Base-by-base conservation (phyloP, 352 stramenopile genomes). In the Globisporangium orthogonon region DNA sequence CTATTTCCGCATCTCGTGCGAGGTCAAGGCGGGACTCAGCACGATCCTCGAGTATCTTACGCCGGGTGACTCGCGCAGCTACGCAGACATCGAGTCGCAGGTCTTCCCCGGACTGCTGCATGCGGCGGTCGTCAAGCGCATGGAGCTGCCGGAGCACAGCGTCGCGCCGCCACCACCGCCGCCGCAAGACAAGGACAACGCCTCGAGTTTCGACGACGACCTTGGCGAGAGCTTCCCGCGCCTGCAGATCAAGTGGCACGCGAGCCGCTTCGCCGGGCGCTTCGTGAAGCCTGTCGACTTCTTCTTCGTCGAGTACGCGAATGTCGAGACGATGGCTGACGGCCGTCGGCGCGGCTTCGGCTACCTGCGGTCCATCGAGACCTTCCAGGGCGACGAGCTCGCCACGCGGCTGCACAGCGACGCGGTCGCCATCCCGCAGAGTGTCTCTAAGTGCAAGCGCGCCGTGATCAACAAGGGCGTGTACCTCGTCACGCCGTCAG, bases 251-350 rank as follows among this genome's bases (percentile, higher is more conserved):
- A 94, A 94, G 60, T 94, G 85, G 85, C 85, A 93, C 61, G 85
- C 83, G 45, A 91, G 79, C 63, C 79, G 83, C 18, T 89, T 94
- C 40, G 83, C 83, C 2, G 83, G 83, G 0, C 76, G 83, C 1
- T 90, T 93, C 37, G 81, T 90, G 45, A 93, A 91, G 60, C 82
- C 83, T 37, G 70, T 90, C 11, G 85, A 94, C 53, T 91, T 94
- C 47, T 89, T 92, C 55, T 94, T 93, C 61, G 80, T 93, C 40
- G 85, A 94, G 66, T 94, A 92, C 31, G 77, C 82, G 43, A 91
- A 91, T 53, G 74, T 91, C 31, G 83, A 94, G 56, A 76, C 68
- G 4, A 72, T 89, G 49, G 64, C 67, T 1, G 77, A 90, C 28
- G 83, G 83, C 13, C 73, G 74, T 15, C 77, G 76, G 33, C 81